Evolutionary conservation across 345 rosid species (phyloP).

Genomic region (Raphanus sativus): DNA sequence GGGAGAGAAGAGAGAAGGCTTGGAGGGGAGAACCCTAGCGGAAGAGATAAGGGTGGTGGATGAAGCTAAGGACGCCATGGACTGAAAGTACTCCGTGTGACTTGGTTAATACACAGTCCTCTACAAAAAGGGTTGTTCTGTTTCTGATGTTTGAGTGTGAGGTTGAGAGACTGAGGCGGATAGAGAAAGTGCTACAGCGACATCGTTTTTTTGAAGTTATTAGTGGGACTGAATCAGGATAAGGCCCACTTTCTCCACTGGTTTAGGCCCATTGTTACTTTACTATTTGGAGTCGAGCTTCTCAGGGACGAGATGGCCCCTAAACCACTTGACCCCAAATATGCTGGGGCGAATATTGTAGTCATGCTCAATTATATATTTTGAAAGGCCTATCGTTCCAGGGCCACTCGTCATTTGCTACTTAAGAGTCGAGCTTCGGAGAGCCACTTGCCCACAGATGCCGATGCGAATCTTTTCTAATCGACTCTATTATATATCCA

Average conservation of each 20-base stretch:
- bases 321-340: no score
- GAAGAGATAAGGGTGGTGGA: slow-evolving; percentile 51
- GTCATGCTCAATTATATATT: no score
- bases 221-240: neutral
- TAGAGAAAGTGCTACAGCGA: neutral
- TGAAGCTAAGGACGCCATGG: slow-evolving; percentile 61
- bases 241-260: neutral
- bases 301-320: no score
- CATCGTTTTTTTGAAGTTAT: neutral
- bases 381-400: no score
- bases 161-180: no score
- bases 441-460: neutral
- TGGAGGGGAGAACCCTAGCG: slow-evolving; percentile 37
- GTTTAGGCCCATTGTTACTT: neutral
- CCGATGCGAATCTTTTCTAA: neutral
- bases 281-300: neutral
- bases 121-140: neutral
- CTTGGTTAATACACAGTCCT: neutral
- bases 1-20: slow-evolving; percentile 34
- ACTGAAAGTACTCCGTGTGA: neutral
- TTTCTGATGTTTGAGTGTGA: no score
- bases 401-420: no score
- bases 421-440: no score
- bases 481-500: neutral
- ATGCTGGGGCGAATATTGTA: no score